Evolutionary conservation across 1,284 basidiomycete genomes (phyloP).

Genomic region (Wolfiporia cocos): DNA sequence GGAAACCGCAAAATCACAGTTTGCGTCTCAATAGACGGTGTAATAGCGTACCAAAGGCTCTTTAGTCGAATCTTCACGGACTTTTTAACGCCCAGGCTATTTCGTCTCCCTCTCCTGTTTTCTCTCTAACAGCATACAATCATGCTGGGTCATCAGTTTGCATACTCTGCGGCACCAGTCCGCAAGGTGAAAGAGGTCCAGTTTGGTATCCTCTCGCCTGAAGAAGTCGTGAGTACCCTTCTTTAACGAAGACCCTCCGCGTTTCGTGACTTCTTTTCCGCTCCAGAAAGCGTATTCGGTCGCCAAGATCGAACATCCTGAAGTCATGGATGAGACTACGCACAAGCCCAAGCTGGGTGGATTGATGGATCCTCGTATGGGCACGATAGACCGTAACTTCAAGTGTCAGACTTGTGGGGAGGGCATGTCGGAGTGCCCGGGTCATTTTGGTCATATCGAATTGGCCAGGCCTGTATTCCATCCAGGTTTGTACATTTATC

Average conservation of each 20-base stretch:
- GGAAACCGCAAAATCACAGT: constrained; percentile 1
- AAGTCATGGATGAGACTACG: constrained; percentile 94
- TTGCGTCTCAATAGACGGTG: constrained; percentile 9
- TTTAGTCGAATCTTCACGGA: too few species aligned
- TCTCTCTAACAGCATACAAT: constrained; percentile 13
- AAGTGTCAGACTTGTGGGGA: constrained; percentile 99
- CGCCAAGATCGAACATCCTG: constrained; percentile 96
- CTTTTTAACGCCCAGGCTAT: too few species aligned
- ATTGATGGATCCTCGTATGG: constrained; percentile 97
- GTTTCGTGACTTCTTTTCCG: not conserved
- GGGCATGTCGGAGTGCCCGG: constrained; percentile 97
- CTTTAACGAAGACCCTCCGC: too few species aligned
- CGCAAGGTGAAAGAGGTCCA: constrained; percentile 97
- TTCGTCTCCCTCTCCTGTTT: constrained; percentile 9
- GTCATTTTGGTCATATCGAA: constrained; percentile 99
- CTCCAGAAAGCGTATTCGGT: constrained; percentile 97
- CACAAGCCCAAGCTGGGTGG: constrained; percentile 89
- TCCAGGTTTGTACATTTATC: constrained; percentile 53
- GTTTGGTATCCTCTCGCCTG: constrained; percentile 99
- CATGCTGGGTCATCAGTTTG: constrained; percentile 84
- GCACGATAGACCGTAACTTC: constrained; percentile 98
- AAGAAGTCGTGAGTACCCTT: constrained; percentile 84
- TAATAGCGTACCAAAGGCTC: not conserved
- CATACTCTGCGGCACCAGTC: constrained; percentile 90
- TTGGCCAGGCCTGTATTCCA: constrained; percentile 95